Conservation (phyloP, 768 basidiomycete species). For the Termitomyces sp. region DNA sequence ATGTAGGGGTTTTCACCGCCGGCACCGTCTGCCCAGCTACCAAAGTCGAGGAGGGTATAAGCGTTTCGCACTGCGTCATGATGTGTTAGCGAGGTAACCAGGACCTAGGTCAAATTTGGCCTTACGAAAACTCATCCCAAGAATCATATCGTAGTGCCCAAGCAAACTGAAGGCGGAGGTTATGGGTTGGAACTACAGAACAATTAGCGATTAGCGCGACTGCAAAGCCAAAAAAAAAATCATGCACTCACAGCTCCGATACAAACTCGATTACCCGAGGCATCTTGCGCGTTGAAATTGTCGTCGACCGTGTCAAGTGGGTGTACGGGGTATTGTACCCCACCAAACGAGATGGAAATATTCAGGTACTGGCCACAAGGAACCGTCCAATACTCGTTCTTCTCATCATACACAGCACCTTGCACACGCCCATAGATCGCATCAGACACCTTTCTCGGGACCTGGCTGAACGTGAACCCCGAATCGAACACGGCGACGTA, state of each 20-base stretch:
- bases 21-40: slow-evolving; percentile 56
- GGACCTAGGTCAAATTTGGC: neutral
- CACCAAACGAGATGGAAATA: slow-evolving; percentile 70
- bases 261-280: slow-evolving; percentile 55
- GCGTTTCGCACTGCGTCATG: slow-evolving; percentile 64
- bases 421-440: slow-evolving; percentile 79
- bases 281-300: slow-evolving; percentile 50
- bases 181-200: slow-evolving; percentile 73
- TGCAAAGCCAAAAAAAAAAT: neutral
- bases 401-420: slow-evolving; percentile 63
- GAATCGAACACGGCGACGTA: slow-evolving; percentile 75
- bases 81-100: slow-evolving; percentile 4
- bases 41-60: slow-evolving; percentile 73
- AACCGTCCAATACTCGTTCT: slow-evolving; percentile 62
- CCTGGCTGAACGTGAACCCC: slow-evolving; percentile 69
- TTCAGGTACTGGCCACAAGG: slow-evolving; percentile 76
- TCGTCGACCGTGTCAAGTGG: slow-evolving; percentile 68
- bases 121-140: slow-evolving; percentile 80
- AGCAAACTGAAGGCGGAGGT: slow-evolving; percentile 76
- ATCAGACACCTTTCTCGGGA: slow-evolving; percentile 72
- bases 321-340: slow-evolving; percentile 65
- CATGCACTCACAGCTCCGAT: slow-evolving; percentile 57
- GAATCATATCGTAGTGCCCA: slow-evolving; percentile 79
- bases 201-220: slow-evolving; percentile 7
- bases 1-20: slow-evolving; percentile 60